Conservation (phyloP, 2,329 filamentous ascomycete species). For the Paracoccidioides brasiliensis region DNA sequence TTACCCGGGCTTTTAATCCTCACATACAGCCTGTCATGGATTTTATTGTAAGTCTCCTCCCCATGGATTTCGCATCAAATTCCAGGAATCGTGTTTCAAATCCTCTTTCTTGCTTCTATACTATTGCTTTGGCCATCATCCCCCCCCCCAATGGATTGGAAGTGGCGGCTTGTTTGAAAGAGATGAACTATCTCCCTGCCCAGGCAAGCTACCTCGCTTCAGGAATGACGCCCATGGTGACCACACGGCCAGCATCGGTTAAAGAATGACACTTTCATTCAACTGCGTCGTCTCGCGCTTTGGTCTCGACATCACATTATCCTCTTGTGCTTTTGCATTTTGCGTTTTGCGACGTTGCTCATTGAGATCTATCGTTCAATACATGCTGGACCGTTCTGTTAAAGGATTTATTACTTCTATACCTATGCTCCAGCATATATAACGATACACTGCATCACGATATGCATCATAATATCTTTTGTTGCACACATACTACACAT, state of each 20-base stretch:
- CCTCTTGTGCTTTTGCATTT: neutral
- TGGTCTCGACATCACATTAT: neutral
- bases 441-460: neutral
- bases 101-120: neutral
- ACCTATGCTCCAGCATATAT: neutral
- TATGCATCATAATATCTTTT: neutral
- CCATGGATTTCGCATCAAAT: slow-evolving; percentile 2
- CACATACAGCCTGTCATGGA: slow-evolving; percentile 20
- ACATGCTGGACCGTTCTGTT: too few species aligned
- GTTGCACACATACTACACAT: neutral
- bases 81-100: too few species aligned
- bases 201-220: too few species aligned
- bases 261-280: neutral
- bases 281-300: neutral
- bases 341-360: neutral
- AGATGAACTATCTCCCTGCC: neutral
- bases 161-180: neutral
- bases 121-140: neutral
- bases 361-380: too few species aligned
- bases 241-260: neutral
- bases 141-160: neutral
- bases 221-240: neutral
- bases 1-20: neutral
- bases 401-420: neutral
- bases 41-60: slow-evolving; percentile 30